Evolutionary conservation across 163 green algal species (phyloP), one percentile per base, ranked within the genome.

Genomic region (Scenedesmus sp.): DNA sequence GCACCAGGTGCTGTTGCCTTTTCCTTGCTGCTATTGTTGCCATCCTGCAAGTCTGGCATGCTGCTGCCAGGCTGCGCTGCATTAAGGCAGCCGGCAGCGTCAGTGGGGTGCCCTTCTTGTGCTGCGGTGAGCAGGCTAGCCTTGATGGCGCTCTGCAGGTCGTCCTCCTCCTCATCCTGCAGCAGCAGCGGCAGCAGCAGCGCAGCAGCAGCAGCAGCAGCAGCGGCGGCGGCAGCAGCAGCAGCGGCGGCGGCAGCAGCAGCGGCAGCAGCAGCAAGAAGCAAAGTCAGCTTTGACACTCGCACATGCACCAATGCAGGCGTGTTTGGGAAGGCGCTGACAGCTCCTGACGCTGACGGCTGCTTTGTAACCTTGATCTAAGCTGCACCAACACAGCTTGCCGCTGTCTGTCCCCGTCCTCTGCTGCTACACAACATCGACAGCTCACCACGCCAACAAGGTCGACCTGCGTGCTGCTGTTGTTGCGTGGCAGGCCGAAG

Each of bases 141-240:
- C 18, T 52, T n/a, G 9, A 91, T 18, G 0, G 77, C 88, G 5
- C n/a, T 20, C 57, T 87, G 77, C 76, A 91, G 77, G 7, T 91
- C 88, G 12, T 87, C 77, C 23, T 91, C 77, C 57, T 86, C 46
- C 15, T 82, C 46, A 6, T 81, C 87, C 5, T 89, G 60, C 56
- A 82, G 20, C 76, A 62, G 52, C 87, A 66, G 59, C 73, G 81
- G 57, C 18, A 60, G 73, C 87, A 79, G 55, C 70, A 86, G 87
- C 76, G 60, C n/a, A n/a, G n/a, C n/a, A n/a, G n/a, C n/a, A n/a
- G n/a, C n/a, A n/a, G 26, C 10, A 34, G 16, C n/a, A 73, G 6
- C 9, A 55, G 8, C 2, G 52, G 20, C 52, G 67, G 79, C 20
- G 10, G 67, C 18, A 79, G 67, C 67, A 79, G 12, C 67, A 79